These are phyloP conservation scores for Trypanosoma mega DNA, from an alignment of 208 protist species.

Conservation along the genomic window DNA sequence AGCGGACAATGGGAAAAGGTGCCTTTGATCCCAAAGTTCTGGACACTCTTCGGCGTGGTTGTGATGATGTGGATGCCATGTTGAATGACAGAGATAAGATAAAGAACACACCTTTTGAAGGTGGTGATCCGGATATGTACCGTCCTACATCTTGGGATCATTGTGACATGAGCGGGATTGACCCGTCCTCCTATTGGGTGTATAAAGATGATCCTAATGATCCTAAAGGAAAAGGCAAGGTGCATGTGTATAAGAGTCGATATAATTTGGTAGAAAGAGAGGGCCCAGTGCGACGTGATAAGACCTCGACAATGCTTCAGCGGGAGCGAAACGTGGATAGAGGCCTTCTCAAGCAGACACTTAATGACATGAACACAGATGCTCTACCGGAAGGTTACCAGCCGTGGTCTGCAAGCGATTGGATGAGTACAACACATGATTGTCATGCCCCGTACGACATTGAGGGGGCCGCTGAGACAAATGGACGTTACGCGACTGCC, in stretches of 20 bases:
- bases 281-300: slow-evolving; percentile 64
- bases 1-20: slow-evolving; percentile 54
- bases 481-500: slow-evolving; percentile 53
- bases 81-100: slow-evolving; percentile 38
- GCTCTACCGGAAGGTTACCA: slow-evolving; percentile 66
- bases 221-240: slow-evolving; percentile 18
- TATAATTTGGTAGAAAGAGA: slow-evolving; percentile 87
- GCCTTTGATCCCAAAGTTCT: slow-evolving; percentile 68
- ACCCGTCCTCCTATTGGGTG: slow-evolving; percentile 71
- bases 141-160: slow-evolving; percentile 87
- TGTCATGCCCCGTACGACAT: slow-evolving; percentile 78
- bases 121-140: slow-evolving; percentile 51
- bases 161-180: slow-evolving; percentile 77
- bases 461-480: slow-evolving; percentile 45
- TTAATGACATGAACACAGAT: slow-evolving; percentile 41
- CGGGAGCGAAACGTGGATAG: slow-evolving; percentile 54
- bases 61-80: slow-evolving; percentile 41
- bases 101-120: slow-evolving; percentile 46
- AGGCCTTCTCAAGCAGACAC: slow-evolving; percentile 36
- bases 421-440: slow-evolving; percentile 84
- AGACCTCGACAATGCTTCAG: slow-evolving; percentile 49
- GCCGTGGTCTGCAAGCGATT: slow-evolving; percentile 68
- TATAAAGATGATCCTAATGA: slow-evolving; percentile 38
- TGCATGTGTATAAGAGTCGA: slow-evolving; percentile 81
- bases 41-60: slow-evolving; percentile 43